A percentile compares a stretch with the other conserved stretches of the same genome.
Conservation (phyloP, 1,284 basidiomycete species). For the Sanguinoderma infundibulare region DNA sequence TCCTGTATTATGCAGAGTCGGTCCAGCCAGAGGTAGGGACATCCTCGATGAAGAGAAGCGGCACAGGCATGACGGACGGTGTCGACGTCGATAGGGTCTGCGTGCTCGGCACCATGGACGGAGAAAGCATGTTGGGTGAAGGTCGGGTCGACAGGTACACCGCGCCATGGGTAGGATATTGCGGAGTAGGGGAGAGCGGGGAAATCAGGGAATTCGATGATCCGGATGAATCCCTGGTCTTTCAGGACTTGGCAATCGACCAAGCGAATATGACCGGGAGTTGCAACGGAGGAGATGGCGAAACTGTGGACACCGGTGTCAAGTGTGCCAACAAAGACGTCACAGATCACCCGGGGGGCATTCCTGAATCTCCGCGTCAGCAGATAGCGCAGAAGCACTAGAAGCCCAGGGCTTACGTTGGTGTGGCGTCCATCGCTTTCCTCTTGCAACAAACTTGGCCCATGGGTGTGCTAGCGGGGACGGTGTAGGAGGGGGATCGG, state of each 20-base stretch:
- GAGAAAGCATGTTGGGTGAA: background rate
- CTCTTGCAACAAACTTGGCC: conserved; percentile 5
- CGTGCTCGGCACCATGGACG: conserved; percentile 17
- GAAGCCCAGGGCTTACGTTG: background rate
- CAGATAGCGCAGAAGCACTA: background rate
- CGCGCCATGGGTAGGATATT: conserved; percentile 21
- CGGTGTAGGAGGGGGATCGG: background rate
- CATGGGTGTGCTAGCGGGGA: background rate
- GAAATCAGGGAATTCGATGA: conserved; percentile 8
- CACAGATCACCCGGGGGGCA: conserved; percentile 1
- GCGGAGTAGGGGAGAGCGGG: conserved; percentile 9
- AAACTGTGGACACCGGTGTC: background rate
- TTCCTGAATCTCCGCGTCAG: background rate
- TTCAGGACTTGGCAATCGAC: conserved; percentile 6
- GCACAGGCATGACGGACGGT: conserved; percentile 16
- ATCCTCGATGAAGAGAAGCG: conserved; percentile 8
- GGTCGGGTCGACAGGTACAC: background rate
- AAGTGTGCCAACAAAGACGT: background rate
- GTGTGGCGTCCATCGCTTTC: conserved; percentile 1
- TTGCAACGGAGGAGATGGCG: background rate
- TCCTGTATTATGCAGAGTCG: conserved; percentile 20
- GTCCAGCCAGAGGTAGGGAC: conserved; percentile 21
- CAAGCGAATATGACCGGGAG: conserved; percentile 4
- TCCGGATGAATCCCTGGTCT: background rate
- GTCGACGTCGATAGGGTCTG: conserved; percentile 15